Conservation (phyloP, 2,329 filamentous ascomycete genomes). For the Hymenoscyphus scutula region DNA sequence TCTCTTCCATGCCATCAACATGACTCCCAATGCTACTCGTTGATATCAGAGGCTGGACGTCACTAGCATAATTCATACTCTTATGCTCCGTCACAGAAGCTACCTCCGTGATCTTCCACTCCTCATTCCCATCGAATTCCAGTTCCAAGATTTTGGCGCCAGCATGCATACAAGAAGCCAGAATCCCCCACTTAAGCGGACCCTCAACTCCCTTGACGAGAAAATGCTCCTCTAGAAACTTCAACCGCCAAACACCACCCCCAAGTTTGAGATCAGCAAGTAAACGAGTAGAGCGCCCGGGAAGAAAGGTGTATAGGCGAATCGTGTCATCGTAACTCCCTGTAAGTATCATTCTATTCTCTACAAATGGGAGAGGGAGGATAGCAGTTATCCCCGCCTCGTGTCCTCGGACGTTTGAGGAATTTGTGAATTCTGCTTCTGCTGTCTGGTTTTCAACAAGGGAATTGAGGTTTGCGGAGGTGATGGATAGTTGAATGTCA, state of each 20-base stretch:
- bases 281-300: slow-evolving; percentile 41
- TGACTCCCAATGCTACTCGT: slow-evolving; percentile 46
- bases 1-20: slow-evolving; percentile 21
- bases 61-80: slow-evolving; percentile 61
- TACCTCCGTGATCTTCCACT: slow-evolving; percentile 63
- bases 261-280: slow-evolving; percentile 65
- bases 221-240: slow-evolving; percentile 47
- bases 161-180: slow-evolving; percentile 93
- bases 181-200: slow-evolving; percentile 46
- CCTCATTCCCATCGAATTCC: slow-evolving; percentile 24
- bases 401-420: slow-evolving; percentile 52
- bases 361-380: slow-evolving; percentile 56
- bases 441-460: background rate
- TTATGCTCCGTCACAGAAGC: slow-evolving; percentile 78
- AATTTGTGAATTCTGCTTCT: background rate
- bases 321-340: slow-evolving; percentile 90
- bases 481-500: slow-evolving; percentile 44
- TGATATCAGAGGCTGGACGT: background rate
- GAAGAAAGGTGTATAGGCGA: slow-evolving; percentile 55
- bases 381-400: slow-evolving; percentile 87
- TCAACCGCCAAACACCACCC: slow-evolving; percentile 88
- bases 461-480: background rate
- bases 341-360: slow-evolving; percentile 63
- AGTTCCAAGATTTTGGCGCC: slow-evolving; percentile 66
- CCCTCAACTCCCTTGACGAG: slow-evolving; percentile 12